These are phyloP conservation scores for Globisporangium iwayamae DNA, from an alignment of 352 stramenopile species.

Conservation along the genomic window DNA sequence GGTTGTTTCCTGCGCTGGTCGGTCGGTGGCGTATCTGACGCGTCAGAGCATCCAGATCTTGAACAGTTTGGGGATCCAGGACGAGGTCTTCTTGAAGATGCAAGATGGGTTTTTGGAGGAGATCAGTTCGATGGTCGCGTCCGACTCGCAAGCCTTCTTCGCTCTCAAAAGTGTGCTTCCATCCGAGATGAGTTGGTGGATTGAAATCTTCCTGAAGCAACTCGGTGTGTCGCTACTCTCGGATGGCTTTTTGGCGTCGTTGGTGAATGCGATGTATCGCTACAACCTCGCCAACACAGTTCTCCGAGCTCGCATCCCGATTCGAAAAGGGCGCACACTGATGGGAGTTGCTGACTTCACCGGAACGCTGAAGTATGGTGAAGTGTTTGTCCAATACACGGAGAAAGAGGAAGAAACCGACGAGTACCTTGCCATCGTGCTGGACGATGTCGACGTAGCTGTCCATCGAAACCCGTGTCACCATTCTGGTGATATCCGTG, in stretches of 20 bases:
- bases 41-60: conserved; percentile 76
- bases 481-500: conserved; percentile 69
- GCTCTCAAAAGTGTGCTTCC: conserved; percentile 45
- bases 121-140: conserved; percentile 52
- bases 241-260: conserved; percentile 46
- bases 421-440: conserved; percentile 13
- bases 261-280: conserved; percentile 58
- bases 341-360: conserved; percentile 86
- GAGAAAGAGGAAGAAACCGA: conserved; percentile 31
- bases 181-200: conserved; percentile 25
- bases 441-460: conserved; percentile 48
- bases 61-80: conserved; percentile 52
- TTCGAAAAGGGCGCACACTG: conserved; percentile 58
- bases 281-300: conserved; percentile 72
- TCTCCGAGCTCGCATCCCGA: conserved; percentile 66
- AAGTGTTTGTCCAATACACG: conserved; percentile 79
- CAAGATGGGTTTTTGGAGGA: conserved; percentile 67
- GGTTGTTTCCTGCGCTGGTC: conserved; percentile 49
- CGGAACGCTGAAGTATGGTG: conserved; percentile 51
- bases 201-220: conserved; percentile 37
- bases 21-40: conserved; percentile 64
- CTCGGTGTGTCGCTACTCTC: conserved; percentile 35
- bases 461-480: conserved; percentile 79
- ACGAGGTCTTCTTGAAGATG: conserved; percentile 61
- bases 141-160: conserved; percentile 39